A percentile compares a stretch with the other conserved stretches of the same genome.
phyloP scores from a whole-genome alignment of 352 stramenopile genomes.

The Pythium plurisporium region DNA sequence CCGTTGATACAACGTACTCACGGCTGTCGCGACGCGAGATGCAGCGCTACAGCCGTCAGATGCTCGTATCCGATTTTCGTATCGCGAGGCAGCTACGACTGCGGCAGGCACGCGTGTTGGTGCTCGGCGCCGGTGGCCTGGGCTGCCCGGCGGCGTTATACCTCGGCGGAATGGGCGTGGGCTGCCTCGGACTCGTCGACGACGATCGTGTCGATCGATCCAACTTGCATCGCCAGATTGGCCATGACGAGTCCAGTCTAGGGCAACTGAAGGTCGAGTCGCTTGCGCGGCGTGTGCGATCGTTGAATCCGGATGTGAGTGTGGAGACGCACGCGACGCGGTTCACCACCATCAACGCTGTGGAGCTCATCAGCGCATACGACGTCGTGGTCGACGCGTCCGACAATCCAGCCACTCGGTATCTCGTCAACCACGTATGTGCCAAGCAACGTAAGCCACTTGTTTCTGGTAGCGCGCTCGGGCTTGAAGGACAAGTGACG shows the following conservation, averaged over 20 bases:
- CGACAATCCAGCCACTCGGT: slow-evolving; percentile 95
- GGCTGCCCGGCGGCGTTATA: slow-evolving; percentile 95
- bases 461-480: slow-evolving; percentile 94
- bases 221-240: slow-evolving; percentile 97
- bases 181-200: slow-evolving; percentile 92
- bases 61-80: slow-evolving; percentile 92
- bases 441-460: slow-evolving; percentile 78
- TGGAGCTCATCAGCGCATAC: slow-evolving; percentile 63
- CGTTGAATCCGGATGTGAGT: slow-evolving; percentile 82
- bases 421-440: slow-evolving; percentile 95
- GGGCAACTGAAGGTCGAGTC: slow-evolving; percentile 90
- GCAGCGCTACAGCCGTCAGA: slow-evolving; percentile 92
- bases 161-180: slow-evolving; percentile 92
- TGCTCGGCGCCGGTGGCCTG: slow-evolving; percentile 95
- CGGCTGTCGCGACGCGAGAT: slow-evolving; percentile 44
- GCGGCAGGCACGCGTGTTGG: slow-evolving; percentile 65
- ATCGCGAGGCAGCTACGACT: slow-evolving; percentile 85
- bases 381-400: slow-evolving; percentile 95
- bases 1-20: slow-evolving; percentile 23
- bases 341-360: slow-evolving; percentile 79
- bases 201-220: slow-evolving; percentile 93
- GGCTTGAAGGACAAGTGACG: slow-evolving; percentile 94
- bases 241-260: slow-evolving; percentile 85
- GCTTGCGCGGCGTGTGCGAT: slow-evolving; percentile 42
- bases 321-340: slow-evolving; percentile 40